Percentiles rank a stretch among this genome's conserved stretches.
These are phyloP conservation scores for Mycena albidolilacea DNA, from an alignment of 768 basidiomycete species.

Conservation along the genomic window DNA sequence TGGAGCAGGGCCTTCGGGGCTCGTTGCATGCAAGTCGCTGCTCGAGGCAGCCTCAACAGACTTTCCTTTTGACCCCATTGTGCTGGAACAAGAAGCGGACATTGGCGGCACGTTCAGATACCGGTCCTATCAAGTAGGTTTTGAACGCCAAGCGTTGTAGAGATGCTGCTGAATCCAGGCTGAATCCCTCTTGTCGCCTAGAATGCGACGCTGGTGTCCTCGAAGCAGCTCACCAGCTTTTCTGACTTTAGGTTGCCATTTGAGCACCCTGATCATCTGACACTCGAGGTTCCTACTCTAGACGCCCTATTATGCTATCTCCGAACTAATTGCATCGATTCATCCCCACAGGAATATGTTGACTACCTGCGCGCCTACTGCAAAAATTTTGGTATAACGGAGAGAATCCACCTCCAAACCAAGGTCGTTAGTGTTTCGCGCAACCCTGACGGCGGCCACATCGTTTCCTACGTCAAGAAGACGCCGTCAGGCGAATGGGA, in stretches of 20 bases:
- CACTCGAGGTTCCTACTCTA: constrained; percentile 50
- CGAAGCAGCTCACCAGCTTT: constrained; percentile 73
- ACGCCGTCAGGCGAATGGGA: constrained; percentile 47
- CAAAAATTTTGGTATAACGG: constrained; percentile 55
- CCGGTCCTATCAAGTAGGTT: constrained; percentile 59
- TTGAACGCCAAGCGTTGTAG: background rate
- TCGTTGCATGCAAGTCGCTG: constrained; percentile 65
- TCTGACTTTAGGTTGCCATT: constrained; percentile 70
- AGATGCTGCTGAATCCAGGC: background rate
- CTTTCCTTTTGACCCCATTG: constrained; percentile 63
- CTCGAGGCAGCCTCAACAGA: constrained; percentile 54
- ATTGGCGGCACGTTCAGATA: constrained; percentile 70
- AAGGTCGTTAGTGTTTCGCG: constrained; percentile 58
- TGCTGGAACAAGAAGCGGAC: constrained; percentile 63
- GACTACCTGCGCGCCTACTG: constrained; percentile 65
- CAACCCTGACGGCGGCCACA: constrained; percentile 51
- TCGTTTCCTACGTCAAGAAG: constrained; percentile 51
- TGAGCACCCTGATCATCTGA: constrained; percentile 63
- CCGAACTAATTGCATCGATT: background rate
- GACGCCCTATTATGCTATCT: constrained; percentile 1
- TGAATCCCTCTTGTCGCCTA: constrained; percentile 39
- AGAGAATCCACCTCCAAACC: constrained; percentile 54
- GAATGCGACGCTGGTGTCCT: constrained; percentile 67
- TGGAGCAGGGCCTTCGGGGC: constrained; percentile 66
- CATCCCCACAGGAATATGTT: constrained; percentile 59